Percentiles rank a stretch among this genome's conserved stretches.
Conservation (phyloP, 192 early-diverging fungal species). For the Backusella circina region DNA sequence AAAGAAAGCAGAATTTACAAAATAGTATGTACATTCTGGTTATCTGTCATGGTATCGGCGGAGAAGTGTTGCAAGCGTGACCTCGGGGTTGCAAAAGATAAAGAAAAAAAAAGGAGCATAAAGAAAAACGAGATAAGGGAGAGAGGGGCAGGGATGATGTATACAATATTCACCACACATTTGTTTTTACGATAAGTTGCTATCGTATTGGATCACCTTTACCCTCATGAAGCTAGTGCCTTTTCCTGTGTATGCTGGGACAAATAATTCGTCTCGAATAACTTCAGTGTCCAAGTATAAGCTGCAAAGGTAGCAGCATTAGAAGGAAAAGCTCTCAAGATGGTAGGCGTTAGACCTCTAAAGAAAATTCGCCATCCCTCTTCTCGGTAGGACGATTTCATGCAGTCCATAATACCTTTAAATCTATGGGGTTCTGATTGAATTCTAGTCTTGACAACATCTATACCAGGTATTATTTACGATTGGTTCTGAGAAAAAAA, state of each 20-base stretch:
- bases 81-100: not conserved
- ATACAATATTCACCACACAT: not conserved
- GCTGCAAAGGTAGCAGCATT: conserved; percentile 58
- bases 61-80: not conserved
- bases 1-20: not conserved
- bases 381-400: conserved; percentile 45
- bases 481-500: not conserved
- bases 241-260: not conserved
- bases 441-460: conserved; percentile 59
- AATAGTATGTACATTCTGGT: not conserved
- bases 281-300: conserved; percentile 50
- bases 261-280: not conserved
- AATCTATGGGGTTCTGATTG: conserved; percentile 49
- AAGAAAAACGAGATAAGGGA: not conserved
- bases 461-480: conserved; percentile 15
- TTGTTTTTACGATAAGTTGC: not conserved
- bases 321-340: conserved; percentile 55
- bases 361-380: conserved; percentile 54
- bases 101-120: not conserved
- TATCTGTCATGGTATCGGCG: not conserved
- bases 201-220: not conserved
- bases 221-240: not conserved
- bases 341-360: conserved; percentile 51
- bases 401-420: conserved; percentile 39
- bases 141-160: not conserved